Percentiles rank a stretch among this genome's conserved stretches.
These are phyloP conservation scores for Carpinus fangiana DNA, from an alignment of 306 rosid species.

Conservation along the genomic window DNA sequence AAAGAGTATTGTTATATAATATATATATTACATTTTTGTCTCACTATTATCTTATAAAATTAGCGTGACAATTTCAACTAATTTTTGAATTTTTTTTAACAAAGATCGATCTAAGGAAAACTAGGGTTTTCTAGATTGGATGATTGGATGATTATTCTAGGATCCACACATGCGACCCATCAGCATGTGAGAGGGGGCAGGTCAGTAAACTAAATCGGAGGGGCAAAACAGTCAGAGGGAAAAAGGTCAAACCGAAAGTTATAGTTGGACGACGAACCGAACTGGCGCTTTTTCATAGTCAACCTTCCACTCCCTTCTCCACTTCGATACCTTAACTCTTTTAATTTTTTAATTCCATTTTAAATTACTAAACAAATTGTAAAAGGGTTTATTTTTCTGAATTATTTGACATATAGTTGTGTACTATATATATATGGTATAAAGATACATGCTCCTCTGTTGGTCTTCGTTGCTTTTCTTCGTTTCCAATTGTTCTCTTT, in stretches of 20 bases:
- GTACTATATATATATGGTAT: neutral
- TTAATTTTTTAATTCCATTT: neutral
- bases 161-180: too few species aligned
- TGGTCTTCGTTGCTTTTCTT: neutral
- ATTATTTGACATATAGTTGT: neutral
- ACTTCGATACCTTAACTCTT: slow-evolving; percentile 25
- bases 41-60: too few species aligned
- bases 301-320: slow-evolving; percentile 3
- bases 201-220: neutral
- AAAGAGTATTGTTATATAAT: too few species aligned
- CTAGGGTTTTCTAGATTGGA: too few species aligned
- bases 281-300: slow-evolving; percentile 33
- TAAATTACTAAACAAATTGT: neutral
- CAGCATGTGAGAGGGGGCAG: neutral
- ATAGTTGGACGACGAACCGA: slow-evolving; percentile 26
- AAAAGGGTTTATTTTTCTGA: neutral
- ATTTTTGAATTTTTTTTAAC: too few species aligned
- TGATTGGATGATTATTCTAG: too few species aligned
- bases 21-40: too few species aligned
- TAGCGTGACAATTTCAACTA: too few species aligned
- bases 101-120: too few species aligned
- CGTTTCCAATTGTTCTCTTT: neutral
- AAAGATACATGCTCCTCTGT: neutral
- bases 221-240: neutral
- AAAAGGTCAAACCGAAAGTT: slow-evolving; percentile 31